Percentiles rank a stretch among this genome's conserved stretches.
Evolutionary conservation across 768 basidiomycete species (phyloP).

Genomic region (Lentinula sp.): DNA sequence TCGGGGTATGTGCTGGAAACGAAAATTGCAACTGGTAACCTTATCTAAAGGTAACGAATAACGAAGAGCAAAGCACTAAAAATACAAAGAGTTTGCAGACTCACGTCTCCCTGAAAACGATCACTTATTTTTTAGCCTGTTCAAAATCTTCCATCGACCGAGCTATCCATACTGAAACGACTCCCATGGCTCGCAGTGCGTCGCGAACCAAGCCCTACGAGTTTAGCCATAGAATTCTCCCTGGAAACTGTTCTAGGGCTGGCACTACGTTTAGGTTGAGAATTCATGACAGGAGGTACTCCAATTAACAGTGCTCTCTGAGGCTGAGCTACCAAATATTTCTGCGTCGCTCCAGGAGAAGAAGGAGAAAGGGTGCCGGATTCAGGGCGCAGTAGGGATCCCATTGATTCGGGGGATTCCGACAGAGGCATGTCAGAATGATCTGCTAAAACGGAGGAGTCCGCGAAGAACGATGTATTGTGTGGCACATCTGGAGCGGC

Average conservation of each 20-base stretch:
- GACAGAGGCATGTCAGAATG: background rate
- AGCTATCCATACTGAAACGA: slow-evolving; percentile 4
- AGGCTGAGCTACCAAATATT: background rate
- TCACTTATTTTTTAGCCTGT: too few relatives aligned
- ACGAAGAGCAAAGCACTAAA: background rate
- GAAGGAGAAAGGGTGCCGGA: background rate
- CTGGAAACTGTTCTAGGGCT: slow-evolving; percentile 1
- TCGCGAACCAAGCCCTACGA: background rate
- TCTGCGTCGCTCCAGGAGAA: background rate
- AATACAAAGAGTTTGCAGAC: background rate
- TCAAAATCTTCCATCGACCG: background rate
- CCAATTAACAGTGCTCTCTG: background rate
- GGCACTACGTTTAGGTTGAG: background rate
- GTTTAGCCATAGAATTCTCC: slow-evolving; percentile 1
- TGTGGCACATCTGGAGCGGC: background rate
- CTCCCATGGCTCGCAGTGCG: background rate
- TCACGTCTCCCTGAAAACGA: background rate
- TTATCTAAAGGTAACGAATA: background rate
- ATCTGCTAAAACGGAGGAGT: background rate
- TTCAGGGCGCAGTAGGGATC: background rate
- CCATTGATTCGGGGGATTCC: slow-evolving; percentile 3
- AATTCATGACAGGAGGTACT: background rate
- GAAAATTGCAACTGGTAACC: background rate
- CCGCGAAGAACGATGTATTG: slow-evolving; percentile 3
- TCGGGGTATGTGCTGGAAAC: too few relatives aligned